Evolutionary conservation across 495 filamentous ascomycete species (phyloP).

Genomic region (Glarea lozoyensis): DNA sequence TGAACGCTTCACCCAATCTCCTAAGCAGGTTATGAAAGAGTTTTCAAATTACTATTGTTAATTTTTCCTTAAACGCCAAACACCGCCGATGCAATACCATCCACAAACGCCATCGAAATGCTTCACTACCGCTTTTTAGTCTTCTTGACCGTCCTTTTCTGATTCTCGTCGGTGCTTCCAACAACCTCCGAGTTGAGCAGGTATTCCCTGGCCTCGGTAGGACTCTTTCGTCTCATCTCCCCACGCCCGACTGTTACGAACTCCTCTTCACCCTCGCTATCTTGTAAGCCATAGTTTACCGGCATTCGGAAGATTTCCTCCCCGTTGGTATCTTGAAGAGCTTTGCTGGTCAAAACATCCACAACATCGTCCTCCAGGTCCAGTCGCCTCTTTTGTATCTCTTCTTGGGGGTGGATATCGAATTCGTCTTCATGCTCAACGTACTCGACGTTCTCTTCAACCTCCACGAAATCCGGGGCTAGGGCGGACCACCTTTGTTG

Average conservation of each 20-base stretch:
- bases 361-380: slow-evolving; percentile 85
- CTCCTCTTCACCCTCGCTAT: slow-evolving; percentile 74
- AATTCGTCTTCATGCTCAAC: slow-evolving; percentile 94
- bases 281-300: slow-evolving; percentile 71
- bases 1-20: too few species aligned
- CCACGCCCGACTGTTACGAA: slow-evolving; percentile 77
- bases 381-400: slow-evolving; percentile 82
- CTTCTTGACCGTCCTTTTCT: slow-evolving; percentile 10
- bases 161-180: slow-evolving; percentile 10
- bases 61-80: background rate
- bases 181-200: slow-evolving; percentile 8
- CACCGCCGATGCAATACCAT: background rate
- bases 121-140: slow-evolving; percentile 5
- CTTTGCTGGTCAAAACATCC: slow-evolving; percentile 73
- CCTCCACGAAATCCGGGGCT: slow-evolving; percentile 92
- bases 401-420: slow-evolving; percentile 91
- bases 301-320: slow-evolving; percentile 73
- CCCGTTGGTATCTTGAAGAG: slow-evolving; percentile 45
- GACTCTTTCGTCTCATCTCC: slow-evolving; percentile 70
- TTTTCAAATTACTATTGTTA: background rate
- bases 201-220: slow-evolving; percentile 20
- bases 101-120: background rate
- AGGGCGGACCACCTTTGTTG: slow-evolving; percentile 95
- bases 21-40: too few species aligned
- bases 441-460: slow-evolving; percentile 97